Evolutionary conservation across 108 stramenopile genomes (phyloP).

Genomic region (Hondaea fermentalgiana): DNA sequence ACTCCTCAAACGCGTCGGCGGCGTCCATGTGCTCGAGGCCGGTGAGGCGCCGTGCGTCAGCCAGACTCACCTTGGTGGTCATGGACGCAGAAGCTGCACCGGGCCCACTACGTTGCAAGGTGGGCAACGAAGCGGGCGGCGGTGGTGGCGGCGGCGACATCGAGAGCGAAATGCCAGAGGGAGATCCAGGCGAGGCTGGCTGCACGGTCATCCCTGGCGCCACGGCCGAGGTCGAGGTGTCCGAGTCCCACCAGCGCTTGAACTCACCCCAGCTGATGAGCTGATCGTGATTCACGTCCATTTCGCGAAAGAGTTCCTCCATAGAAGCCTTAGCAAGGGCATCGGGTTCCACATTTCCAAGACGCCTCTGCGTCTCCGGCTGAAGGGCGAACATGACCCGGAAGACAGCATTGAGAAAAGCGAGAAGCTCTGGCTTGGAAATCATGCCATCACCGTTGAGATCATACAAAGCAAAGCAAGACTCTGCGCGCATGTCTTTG

Average conservation of each 20-base stretch:
- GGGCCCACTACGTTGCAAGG: background rate
- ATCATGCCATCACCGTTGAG: constrained; percentile 2
- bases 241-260: background rate
- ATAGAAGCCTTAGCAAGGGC: background rate
- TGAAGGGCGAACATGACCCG: constrained; percentile 17
- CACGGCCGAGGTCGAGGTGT: background rate
- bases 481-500: constrained; percentile 32
- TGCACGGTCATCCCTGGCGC: background rate
- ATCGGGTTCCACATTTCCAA: background rate
- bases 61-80: background rate
- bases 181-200: background rate
- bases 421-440: background rate
- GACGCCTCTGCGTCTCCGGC: background rate
- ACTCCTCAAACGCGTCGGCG: constrained; percentile 20
- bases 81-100: no score
- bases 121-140: background rate
- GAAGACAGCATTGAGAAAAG: constrained; percentile 13
- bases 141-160: background rate
- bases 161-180: background rate
- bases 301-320: constrained; percentile 11
- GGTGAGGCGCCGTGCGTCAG: background rate
- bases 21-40: background rate
- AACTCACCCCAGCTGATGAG: constrained; percentile 11
- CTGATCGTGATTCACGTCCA: background rate
- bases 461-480: constrained; percentile 27